phyloP scores from a whole-genome alignment of 1,139 yeast species.

The Pichia sp. region DNA sequence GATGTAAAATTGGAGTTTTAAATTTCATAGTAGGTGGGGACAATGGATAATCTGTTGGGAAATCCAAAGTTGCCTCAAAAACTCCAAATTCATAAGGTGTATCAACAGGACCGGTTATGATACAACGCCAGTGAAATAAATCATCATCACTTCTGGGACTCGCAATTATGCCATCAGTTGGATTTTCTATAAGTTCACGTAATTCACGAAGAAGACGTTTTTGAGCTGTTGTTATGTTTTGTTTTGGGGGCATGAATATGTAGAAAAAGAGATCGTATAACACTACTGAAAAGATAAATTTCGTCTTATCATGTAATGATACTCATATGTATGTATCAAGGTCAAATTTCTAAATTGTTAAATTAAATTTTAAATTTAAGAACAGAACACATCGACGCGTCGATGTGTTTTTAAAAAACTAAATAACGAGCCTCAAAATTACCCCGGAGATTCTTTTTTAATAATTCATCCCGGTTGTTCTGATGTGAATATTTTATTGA shows the following conservation, averaged over 20 bases:
- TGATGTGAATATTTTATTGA: too few species aligned
- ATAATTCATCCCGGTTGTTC: too few species aligned
- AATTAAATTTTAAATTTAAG: too few species aligned
- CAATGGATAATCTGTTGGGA: slow-evolving; percentile 87
- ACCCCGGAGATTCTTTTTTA: too few species aligned
- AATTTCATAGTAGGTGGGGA: slow-evolving; percentile 85
- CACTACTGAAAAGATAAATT: not conserved
- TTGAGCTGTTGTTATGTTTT: slow-evolving; percentile 56
- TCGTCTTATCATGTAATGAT: too few species aligned
- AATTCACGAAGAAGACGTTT: slow-evolving; percentile 81
- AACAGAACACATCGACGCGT: too few species aligned
- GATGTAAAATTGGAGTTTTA: slow-evolving; percentile 82
- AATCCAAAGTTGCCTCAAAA: slow-evolving; percentile 74
- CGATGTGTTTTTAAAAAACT: too few species aligned
- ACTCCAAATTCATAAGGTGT: slow-evolving; percentile 94
- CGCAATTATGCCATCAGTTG: slow-evolving; percentile 94
- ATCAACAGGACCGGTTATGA: slow-evolving; percentile 87
- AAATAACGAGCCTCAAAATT: too few species aligned
- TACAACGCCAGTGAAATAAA: slow-evolving; percentile 84
- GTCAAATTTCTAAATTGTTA: too few species aligned
- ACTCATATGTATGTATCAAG: too few species aligned
- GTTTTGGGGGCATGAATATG: slow-evolving; percentile 22
- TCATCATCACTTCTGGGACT: slow-evolving; percentile 83
- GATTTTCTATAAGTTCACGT: slow-evolving; percentile 75
- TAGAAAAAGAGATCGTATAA: not conserved